Evolutionary conservation across 2,329 filamentous ascomycete genomes (phyloP).

Genomic region (Didymella pinodella): DNA sequence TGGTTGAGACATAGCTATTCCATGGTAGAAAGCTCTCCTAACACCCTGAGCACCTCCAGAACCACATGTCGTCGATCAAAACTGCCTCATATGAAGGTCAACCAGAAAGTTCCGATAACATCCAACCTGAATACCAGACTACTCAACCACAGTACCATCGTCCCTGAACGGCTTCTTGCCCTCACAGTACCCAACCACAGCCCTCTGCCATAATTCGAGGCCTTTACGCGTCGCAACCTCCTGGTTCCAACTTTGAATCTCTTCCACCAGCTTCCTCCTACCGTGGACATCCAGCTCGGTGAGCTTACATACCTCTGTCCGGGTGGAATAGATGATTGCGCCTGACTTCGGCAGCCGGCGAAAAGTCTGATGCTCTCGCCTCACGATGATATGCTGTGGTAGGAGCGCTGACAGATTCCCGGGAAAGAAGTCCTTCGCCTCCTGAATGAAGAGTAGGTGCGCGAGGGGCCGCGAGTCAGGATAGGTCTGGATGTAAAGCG

Average conservation of each 20-base stretch:
- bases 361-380: constrained; percentile 61
- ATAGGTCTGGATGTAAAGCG: constrained; percentile 61
- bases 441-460: constrained; percentile 57
- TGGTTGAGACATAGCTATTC: background rate
- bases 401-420: constrained; percentile 36
- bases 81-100: background rate
- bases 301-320: constrained; percentile 54
- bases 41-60: background rate
- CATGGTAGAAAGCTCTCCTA: background rate
- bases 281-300: constrained; percentile 22
- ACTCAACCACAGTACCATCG: background rate
- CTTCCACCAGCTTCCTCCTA: constrained; percentile 24
- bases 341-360: constrained; percentile 54
- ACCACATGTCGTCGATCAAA: background rate
- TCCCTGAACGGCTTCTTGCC: background rate
- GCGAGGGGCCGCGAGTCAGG: constrained; percentile 48
- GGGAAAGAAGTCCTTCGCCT: constrained; percentile 48
- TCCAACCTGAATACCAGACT: background rate
- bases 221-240: constrained; percentile 3
- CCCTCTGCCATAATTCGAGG: constrained; percentile 6
- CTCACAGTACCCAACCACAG: constrained; percentile 10
- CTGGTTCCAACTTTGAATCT: constrained; percentile 35
- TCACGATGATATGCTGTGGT: constrained; percentile 55
- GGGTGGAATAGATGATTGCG: constrained; percentile 60
- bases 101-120: background rate